A percentile compares a stretch with the other conserved stretches of the same genome.
phyloP scores from a whole-genome alignment of 768 basidiomycete genomes.

The Pleurotus salmoneostramineus region DNA sequence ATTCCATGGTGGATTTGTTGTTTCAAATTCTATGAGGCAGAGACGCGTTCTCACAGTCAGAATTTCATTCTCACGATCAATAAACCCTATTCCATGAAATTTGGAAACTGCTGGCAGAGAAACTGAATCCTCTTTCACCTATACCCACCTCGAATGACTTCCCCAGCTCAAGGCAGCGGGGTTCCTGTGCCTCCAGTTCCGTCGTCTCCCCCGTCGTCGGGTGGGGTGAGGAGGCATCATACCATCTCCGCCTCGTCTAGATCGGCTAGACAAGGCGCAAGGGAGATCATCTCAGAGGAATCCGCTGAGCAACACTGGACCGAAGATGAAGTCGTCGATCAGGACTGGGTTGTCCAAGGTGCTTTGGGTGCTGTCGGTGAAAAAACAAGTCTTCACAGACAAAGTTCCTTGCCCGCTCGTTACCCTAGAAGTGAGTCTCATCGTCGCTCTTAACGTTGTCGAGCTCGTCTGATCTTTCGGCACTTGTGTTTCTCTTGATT shows the following conservation, averaged over 20 bases:
- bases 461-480: constrained; percentile 3
- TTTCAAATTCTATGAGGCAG: neutral
- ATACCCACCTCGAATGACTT: constrained; percentile 21
- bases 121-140: constrained; percentile 11
- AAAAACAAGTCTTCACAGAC: constrained; percentile 74
- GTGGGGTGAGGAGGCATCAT: constrained; percentile 74
- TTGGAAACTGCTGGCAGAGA: constrained; percentile 1
- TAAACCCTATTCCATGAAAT: neutral
- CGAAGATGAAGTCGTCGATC: constrained; percentile 74
- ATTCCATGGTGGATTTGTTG: too few species aligned
- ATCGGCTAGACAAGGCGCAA: constrained; percentile 53
- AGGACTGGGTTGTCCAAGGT: constrained; percentile 68
- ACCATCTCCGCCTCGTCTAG: constrained; percentile 78
- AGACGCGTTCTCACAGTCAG: neutral
- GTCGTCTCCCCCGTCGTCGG: constrained; percentile 34
- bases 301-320: constrained; percentile 52
- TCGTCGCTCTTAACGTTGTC: constrained; percentile 4
- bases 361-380: constrained; percentile 82
- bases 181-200: constrained; percentile 35
- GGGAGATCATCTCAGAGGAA: constrained; percentile 68
- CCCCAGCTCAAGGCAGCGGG: constrained; percentile 19
- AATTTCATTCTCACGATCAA: neutral
- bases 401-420: constrained; percentile 76
- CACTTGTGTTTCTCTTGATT: constrained; percentile 9
- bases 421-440: constrained; percentile 64